Evolutionary conservation across 202 grass and related monocot species (phyloP), one percentile per base, ranked within the genome.

Genomic region (Carex sylvatica): DNA sequence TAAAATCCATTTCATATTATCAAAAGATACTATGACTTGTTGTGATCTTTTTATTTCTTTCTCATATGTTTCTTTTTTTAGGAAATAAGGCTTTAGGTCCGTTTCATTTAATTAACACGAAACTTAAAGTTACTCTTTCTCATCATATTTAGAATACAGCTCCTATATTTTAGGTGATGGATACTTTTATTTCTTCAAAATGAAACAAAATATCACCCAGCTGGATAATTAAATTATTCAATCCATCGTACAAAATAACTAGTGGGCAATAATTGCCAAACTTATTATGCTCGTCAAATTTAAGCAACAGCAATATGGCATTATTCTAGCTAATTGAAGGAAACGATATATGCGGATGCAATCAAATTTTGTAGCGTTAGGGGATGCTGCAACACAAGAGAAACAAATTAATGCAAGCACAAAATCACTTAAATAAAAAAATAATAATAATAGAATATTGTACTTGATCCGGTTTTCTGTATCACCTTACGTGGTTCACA

Each of bases 361-460:
- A 33, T 14, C 11, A 28, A 14, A 73, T 74, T 4, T 16, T 7
- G 70, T 74, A 0, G 2, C 22, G 22, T 74, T 46, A 74, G 53
- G 70, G 46, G 47, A 74, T 26, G 44, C 70, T 74, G 70, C 70
- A 52, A 52, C 13, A 74, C 2, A 53, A 74, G 70, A 74, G 10
- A 18, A 31, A 52, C 14, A 22, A 15, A 19, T 47, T 58, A 23
- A 51, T 73, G 6, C 51, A 73, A 51, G 44, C 70, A 73, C 44
- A 73, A 28, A 51, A 51, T 24, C 13, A 74, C 1, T 52, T 26
- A 52, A 52, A 3, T 2, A 3, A 9, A 6, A 67, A 38, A 18
- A 16, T 1, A 67, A 7, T n/a, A 16, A 67, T 6, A 40, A 40
- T 40, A 7, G 1, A 40, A 40, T 40, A 7, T 35, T 5, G 14